Base-by-base conservation (phyloP, 1,139 yeast genomes). In the Magnusiomyces ingens region DNA sequence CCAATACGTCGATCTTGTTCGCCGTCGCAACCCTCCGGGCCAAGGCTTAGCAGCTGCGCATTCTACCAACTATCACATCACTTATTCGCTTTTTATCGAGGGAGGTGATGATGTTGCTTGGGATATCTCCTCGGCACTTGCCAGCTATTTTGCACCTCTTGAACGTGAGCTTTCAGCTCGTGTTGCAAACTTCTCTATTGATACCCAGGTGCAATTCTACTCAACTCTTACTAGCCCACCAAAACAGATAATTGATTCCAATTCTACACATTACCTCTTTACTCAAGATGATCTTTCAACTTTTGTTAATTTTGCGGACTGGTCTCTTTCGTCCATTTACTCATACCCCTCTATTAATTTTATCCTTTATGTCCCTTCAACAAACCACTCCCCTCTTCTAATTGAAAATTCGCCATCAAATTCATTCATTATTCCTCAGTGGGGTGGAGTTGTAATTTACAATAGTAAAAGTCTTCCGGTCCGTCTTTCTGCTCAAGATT, bases 381-480 rank as follows among this genome's bases (percentile, higher is more conserved):
- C 70, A 40, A 70, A 73, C 17, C 71, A 71, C 19, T 67, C 73
- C 15, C 85, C 84, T 1, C 59, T 74, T 59, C 45, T 48, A 10
- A 66, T 73, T 52, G 76, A 72, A 52, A 69, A 74, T 53, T 78
- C 85, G 0, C 21, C 43, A 17, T 77, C 88, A 52, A 80, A 85
- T 62, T 81, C 93, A 45, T 91, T 86, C 64, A 69, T 87, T 52
- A 79, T 91, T 36, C 95, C 97, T 6, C 96, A 88, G 70, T 91
- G 96, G 95, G 98, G 98, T n/a, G 76, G 76, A 1, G 71, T 74
- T 13, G 61, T 55, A 51, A 65, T 62, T 58, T 67, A 55, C 58
- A 71, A 57, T 57, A 62, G n/a, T 4, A 35, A 35, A 13, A n/a
- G 21, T 3, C 22, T 40, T 10, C 18, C 59, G 51, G 59, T 26